Conservation (phyloP, 1,284 basidiomycete species). For the Ceratobasidium papillatum region DNA sequence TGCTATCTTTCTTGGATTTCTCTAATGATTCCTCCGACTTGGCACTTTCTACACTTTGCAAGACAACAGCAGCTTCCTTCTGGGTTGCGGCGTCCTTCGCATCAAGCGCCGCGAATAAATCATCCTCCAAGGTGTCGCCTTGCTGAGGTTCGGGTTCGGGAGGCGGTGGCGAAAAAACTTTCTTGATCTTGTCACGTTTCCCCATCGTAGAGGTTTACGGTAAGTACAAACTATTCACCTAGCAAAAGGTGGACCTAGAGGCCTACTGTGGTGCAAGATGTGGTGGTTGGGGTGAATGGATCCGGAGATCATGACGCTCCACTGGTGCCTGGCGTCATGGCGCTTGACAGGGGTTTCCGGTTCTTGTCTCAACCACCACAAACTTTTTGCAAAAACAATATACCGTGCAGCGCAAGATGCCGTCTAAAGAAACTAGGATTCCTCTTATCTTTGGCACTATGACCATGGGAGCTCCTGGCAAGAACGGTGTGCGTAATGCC, state of each 20-base stretch:
- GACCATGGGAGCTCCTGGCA: constrained; percentile 59
- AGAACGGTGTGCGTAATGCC: constrained; percentile 56
- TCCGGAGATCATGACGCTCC: constrained; percentile 13
- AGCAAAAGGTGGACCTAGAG: background rate
- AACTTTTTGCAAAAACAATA: background rate
- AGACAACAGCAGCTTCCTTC: constrained; percentile 60
- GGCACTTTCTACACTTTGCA: constrained; percentile 57
- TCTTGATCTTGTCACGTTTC: constrained; percentile 62
- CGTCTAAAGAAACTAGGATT: constrained; percentile 48
- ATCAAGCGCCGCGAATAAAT: constrained; percentile 77
- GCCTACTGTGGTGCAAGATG: background rate
- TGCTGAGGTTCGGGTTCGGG: constrained; percentile 51
- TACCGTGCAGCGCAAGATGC: background rate
- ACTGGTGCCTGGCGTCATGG: background rate
- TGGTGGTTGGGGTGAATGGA: background rate
- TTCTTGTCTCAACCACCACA: background rate
- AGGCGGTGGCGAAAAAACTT: constrained; percentile 49
- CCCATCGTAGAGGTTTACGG: constrained; percentile 24
- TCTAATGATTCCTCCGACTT: constrained; percentile 52
- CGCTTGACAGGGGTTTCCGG: background rate
- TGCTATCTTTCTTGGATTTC: constrained; percentile 68
- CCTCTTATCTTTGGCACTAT: constrained; percentile 60
- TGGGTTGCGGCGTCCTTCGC: constrained; percentile 62
- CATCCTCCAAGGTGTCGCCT: constrained; percentile 69
- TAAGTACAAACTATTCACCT: no score